Percentiles rank a stretch among this genome's conserved stretches.
Evolutionary conservation across 257 asterid species (phyloP).

Genomic region (Galeopsis tetrahit): DNA sequence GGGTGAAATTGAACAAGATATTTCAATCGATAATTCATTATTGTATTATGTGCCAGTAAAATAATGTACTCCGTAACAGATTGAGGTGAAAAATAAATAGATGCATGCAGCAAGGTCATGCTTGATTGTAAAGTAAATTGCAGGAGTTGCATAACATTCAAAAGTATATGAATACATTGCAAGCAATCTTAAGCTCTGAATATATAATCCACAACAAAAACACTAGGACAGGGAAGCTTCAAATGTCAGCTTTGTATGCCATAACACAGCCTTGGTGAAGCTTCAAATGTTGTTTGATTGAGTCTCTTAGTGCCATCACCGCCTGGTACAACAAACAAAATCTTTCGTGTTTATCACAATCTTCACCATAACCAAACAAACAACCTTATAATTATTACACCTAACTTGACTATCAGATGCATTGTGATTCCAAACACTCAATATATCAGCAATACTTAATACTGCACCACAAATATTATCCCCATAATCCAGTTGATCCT

Average conservation of each 20-base stretch:
- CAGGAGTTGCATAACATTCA: background rate
- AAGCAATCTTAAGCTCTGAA: background rate
- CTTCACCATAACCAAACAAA: background rate
- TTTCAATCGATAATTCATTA: too few species aligned
- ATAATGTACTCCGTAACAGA: too few species aligned
- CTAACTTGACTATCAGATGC: constrained; percentile 94
- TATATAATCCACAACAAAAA: constrained; percentile 14
- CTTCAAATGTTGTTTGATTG: constrained; percentile 86
- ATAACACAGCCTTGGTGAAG: constrained; percentile 86
- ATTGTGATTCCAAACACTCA: constrained; percentile 97
- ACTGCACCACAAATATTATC: constrained; percentile 94
- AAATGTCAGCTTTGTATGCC: constrained; percentile 96
- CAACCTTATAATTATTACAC: background rate
- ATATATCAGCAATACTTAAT: constrained; percentile 88
- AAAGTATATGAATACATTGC: constrained; percentile 9
- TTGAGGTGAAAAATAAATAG: too few species aligned
- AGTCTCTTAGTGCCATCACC: constrained; percentile 91
- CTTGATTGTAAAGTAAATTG: background rate
- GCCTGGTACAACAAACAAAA: constrained; percentile 53
- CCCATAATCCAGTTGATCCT: constrained; percentile 90
- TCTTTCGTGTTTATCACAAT: background rate
- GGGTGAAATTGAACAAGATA: background rate
- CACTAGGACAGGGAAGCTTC: constrained; percentile 64
- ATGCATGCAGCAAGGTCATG: background rate
- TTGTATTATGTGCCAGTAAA: too few species aligned